Percentiles rank a stretch among this genome's conserved stretches.
Conservation (phyloP, 192 early-diverging fungal species). For the Blastocladiella britannica region DNA sequence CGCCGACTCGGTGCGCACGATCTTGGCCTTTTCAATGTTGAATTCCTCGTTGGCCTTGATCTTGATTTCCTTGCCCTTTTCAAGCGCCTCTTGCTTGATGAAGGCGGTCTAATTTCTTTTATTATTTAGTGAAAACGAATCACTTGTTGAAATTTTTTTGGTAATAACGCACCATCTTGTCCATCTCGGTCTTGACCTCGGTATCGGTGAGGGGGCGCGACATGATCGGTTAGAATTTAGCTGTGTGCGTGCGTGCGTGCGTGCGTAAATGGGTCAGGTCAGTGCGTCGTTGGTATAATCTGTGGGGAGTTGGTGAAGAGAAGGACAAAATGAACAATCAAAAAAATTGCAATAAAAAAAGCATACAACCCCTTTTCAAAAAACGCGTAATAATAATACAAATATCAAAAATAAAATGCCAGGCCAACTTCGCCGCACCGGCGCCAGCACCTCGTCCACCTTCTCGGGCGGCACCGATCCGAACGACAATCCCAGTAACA, state of each 20-base stretch:
- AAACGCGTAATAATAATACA: background rate
- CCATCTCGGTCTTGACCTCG: conserved; percentile 91
- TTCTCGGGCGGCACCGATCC: too few species aligned
- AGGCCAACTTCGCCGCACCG: too few species aligned
- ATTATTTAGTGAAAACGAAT: background rate
- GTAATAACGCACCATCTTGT: conserved; percentile 56
- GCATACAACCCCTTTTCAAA: background rate
- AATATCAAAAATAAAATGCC: too few species aligned
- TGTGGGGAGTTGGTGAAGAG: too few species aligned
- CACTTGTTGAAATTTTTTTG: background rate
- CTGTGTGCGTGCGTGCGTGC: too few species aligned
- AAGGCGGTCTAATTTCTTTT: conserved; percentile 40
- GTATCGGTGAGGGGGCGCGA: conserved; percentile 71
- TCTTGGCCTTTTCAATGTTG: conserved; percentile 99
- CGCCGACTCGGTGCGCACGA: conserved; percentile 89
- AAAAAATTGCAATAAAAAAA: background rate
- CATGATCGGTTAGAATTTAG: too few species aligned
- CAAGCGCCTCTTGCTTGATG: conserved; percentile 96
- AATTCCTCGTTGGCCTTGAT: conserved; percentile 99
- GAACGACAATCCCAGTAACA: too few species aligned
- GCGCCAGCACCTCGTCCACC: too few species aligned
- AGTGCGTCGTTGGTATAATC: too few species aligned
- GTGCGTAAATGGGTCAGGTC: too few species aligned
- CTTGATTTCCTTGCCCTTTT: conserved; percentile 96
- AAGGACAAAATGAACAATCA: background rate